phyloP scores from a whole-genome alignment of 805 yeast genomes.

The Candida pseudoglaebosa region DNA sequence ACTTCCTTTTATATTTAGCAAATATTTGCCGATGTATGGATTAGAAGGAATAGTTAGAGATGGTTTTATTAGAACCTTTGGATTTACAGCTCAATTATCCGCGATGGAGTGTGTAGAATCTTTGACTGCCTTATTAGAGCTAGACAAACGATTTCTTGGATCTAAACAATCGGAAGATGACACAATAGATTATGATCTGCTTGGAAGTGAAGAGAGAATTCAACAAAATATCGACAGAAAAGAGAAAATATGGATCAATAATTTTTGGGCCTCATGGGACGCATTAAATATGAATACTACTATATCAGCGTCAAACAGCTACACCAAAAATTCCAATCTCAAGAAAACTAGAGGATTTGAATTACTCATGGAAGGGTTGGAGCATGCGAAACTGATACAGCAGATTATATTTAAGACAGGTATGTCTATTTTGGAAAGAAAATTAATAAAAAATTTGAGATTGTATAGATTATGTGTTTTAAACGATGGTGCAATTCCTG shows the following conservation, averaged over 20 bases:
- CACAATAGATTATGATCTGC: slow-evolving; percentile 13
- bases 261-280: slow-evolving; percentile 63
- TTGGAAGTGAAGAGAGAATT: slow-evolving; percentile 21
- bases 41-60: slow-evolving; percentile 77
- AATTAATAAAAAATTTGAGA: slow-evolving; percentile 71
- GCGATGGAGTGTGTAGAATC: slow-evolving; percentile 95
- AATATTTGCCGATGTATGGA: slow-evolving; percentile 71
- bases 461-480: slow-evolving; percentile 83
- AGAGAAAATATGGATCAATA: slow-evolving; percentile 69
- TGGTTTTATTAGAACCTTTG: slow-evolving; percentile 84
- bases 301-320: slow-evolving; percentile 10
- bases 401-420: slow-evolving; percentile 83
- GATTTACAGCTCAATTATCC: slow-evolving; percentile 79
- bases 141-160: slow-evolving; percentile 35
- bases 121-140: slow-evolving; percentile 77
- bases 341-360: slow-evolving; percentile 45
- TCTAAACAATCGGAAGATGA: slow-evolving; percentile 15
- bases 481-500: slow-evolving; percentile 75
- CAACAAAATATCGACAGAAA: slow-evolving; percentile 32
- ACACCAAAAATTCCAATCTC: slow-evolving; percentile 12
- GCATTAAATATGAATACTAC: slow-evolving; percentile 38
- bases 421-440: slow-evolving; percentile 81
- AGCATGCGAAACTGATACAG: slow-evolving; percentile 79
- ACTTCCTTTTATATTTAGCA: slow-evolving; percentile 62
- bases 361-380: slow-evolving; percentile 64